phyloP scores from a whole-genome alignment of 257 asterid genomes.

The Scutellaria minor region DNA sequence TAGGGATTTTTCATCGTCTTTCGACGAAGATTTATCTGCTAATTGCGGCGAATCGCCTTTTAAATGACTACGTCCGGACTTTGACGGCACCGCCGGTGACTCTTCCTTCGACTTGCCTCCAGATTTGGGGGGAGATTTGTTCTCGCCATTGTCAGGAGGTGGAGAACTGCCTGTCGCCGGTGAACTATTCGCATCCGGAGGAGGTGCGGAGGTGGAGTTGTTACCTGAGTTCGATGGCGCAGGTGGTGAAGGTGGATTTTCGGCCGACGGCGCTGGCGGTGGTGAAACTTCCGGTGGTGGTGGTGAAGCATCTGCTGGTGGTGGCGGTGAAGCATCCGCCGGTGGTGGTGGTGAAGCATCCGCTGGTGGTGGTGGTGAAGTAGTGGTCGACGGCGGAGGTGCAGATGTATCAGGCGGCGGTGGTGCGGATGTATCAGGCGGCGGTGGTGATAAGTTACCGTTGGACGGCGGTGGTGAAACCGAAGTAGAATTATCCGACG shows the following conservation, averaged over 20 bases:
- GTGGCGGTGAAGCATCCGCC: conserved; percentile 17
- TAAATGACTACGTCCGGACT: conserved; percentile 20
- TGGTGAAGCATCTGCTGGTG: conserved; percentile 19
- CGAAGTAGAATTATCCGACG: conserved; percentile 4
- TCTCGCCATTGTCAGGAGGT: not conserved
- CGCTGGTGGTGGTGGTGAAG: conserved; percentile 29
- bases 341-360: conserved; percentile 31
- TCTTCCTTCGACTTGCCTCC: conserved; percentile 27
- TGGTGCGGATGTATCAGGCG: not conserved
- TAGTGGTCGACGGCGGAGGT: not conserved
- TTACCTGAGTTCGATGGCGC: conserved; percentile 34
- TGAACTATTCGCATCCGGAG: not conserved
- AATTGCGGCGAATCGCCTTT: conserved; percentile 24
- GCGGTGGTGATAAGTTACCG: not conserved
- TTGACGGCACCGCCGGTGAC: conserved; percentile 43
- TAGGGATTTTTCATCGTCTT: conserved; percentile 26
- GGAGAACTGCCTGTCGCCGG: conserved; percentile 12
- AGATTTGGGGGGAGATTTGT: conserved; percentile 35
- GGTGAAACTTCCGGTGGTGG: conserved; percentile 31
- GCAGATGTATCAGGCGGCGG: conserved; percentile 6
- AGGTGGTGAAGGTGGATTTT: conserved; percentile 30
- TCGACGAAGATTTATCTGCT: conserved; percentile 32
- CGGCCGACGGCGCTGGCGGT: conserved; percentile 25
- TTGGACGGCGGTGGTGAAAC: conserved; percentile 5
- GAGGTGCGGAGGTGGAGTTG: conserved; percentile 34